phyloP scores from a whole-genome alignment of 1,284 basidiomycete species.

The Irpex sp. region DNA sequence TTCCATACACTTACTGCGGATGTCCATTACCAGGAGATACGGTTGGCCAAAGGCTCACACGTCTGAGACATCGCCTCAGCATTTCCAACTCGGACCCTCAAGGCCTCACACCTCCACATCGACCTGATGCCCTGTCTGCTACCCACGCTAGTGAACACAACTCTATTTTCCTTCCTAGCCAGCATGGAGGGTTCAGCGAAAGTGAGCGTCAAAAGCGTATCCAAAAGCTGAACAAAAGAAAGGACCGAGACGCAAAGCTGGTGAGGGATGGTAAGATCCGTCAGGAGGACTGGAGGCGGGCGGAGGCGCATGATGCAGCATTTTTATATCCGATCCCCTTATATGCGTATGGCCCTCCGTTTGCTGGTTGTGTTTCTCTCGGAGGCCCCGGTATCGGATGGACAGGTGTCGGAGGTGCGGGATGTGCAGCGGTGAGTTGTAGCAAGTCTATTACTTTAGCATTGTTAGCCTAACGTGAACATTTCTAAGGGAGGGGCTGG shows the following conservation, averaged over 20 bases:
- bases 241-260: conserved; percentile 20
- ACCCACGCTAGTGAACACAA: conserved; percentile 39
- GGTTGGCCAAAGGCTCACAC: conserved; percentile 26
- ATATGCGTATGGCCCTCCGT: conserved; percentile 7
- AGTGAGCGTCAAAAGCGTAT: conserved; percentile 12
- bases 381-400: neutral
- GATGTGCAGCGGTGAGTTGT: conserved; percentile 1
- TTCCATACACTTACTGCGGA: conserved; percentile 11
- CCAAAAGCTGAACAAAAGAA: conserved; percentile 18
- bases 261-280: conserved; percentile 17
- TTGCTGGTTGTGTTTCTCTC: conserved; percentile 11
- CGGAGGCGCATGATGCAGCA: conserved; percentile 17
- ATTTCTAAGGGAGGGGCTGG: conserved; percentile 3
- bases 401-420: conserved; percentile 1
- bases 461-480: neutral
- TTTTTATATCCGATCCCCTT: conserved; percentile 26
- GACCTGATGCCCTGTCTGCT: conserved; percentile 27
- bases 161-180: conserved; percentile 12
- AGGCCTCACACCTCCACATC: conserved; percentile 25
- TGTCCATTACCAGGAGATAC: conserved; percentile 20
- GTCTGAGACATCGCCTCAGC: conserved; percentile 20
- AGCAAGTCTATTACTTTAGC: neutral
- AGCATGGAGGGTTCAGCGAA: conserved; percentile 6
- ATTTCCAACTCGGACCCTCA: conserved; percentile 16
- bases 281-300: conserved; percentile 5